Conservation (phyloP, 2,329 filamentous ascomycete genomes). For the Sarocladiaceae sp. region DNA sequence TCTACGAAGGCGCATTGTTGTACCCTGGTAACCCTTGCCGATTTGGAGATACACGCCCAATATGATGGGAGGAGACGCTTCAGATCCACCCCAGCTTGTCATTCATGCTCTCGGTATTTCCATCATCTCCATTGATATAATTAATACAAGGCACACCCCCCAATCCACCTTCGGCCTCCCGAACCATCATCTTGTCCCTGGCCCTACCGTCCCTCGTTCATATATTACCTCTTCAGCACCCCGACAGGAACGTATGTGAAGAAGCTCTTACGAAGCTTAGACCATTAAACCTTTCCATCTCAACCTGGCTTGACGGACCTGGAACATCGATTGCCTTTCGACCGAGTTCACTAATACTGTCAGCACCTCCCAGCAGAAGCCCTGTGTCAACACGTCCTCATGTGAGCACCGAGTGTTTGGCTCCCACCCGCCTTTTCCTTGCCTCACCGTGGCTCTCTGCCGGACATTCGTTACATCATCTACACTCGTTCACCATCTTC, state of each 20-base stretch:
- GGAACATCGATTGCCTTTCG: background rate
- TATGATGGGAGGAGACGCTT: conserved; percentile 2
- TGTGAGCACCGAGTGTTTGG: conserved; percentile 1
- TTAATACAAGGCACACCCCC: conserved; percentile 5
- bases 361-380: background rate
- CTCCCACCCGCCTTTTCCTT: background rate
- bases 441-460: conserved; percentile 4
- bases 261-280: conserved; percentile 1
- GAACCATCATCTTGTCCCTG: conserved; percentile 3
- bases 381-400: background rate
- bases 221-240: conserved; percentile 5
- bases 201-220: conserved; percentile 4
- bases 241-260: background rate
- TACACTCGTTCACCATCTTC: background rate
- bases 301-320: background rate
- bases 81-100: conserved; percentile 7
- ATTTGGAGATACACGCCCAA: conserved; percentile 9
- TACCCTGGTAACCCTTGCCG: conserved; percentile 8
- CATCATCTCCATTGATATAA: conserved; percentile 10
- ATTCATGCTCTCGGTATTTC: conserved; percentile 10
- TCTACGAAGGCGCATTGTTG: conserved; percentile 1
- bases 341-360: background rate
- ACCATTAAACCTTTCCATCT: background rate
- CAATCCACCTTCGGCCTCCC: conserved; percentile 4
- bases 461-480: conserved; percentile 8